phyloP scores from a whole-genome alignment of 352 stramenopile genomes.

The Globisporangium lucens region DNA sequence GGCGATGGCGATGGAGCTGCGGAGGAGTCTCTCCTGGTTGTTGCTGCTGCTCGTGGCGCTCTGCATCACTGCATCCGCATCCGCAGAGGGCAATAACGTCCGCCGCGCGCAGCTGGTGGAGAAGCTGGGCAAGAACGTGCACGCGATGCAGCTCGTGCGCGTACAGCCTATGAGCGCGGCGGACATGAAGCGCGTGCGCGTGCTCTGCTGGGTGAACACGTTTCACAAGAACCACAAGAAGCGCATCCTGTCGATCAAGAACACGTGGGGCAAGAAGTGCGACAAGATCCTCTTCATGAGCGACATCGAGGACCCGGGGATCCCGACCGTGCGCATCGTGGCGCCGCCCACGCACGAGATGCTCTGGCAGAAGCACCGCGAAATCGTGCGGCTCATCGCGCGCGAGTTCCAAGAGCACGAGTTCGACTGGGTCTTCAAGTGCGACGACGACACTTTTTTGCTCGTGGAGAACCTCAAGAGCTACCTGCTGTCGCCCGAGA shows the following conservation, averaged over 20 bases:
- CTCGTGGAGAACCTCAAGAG: constrained; percentile 84
- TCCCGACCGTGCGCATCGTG: constrained; percentile 64
- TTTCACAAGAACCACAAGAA: constrained; percentile 72
- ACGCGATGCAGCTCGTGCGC: constrained; percentile 68
- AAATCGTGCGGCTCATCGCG: constrained; percentile 70
- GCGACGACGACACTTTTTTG: constrained; percentile 86
- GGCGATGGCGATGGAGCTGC: not conserved
- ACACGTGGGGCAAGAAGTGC: constrained; percentile 75
- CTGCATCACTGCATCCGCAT: not conserved
- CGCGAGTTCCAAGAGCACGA: constrained; percentile 57
- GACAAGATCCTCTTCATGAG: constrained; percentile 90
- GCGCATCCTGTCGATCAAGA: constrained; percentile 62
- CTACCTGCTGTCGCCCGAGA: constrained; percentile 54
- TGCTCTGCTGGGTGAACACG: constrained; percentile 87
- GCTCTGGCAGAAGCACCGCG: constrained; percentile 84
- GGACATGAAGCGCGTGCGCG: constrained; percentile 40
- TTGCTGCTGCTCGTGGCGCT: constrained; percentile 1
- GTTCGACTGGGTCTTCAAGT: constrained; percentile 89
- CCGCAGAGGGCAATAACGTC: not conserved
- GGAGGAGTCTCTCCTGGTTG: not conserved
- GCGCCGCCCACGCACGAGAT: constrained; percentile 68
- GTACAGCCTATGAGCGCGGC: constrained; percentile 44
- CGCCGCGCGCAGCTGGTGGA: constrained; percentile 26
- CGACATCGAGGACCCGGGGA: constrained; percentile 53
- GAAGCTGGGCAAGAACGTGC: constrained; percentile 54